Conservation (phyloP, 169 alveolate genomes). For the Theileria parva region DNA sequence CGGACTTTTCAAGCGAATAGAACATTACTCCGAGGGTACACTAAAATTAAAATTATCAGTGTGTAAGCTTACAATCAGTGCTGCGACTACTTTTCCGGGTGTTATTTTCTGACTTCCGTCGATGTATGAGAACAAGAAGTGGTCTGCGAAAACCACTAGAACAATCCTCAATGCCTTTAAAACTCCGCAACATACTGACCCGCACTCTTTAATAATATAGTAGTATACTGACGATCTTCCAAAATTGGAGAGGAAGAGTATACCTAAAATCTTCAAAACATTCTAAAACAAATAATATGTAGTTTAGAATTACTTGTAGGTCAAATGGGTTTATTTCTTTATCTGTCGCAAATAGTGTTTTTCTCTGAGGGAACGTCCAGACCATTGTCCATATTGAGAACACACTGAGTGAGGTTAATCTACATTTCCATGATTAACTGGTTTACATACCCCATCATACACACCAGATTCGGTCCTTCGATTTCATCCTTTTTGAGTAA, state of each 20-base stretch:
- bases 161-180: conserved; percentile 64
- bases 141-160: conserved; percentile 49
- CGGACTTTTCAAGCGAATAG: conserved; percentile 55
- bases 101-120: conserved; percentile 56
- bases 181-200: conserved; percentile 64
- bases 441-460: conserved; percentile 57
- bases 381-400: conserved; percentile 55
- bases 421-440: not conserved
- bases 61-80: conserved; percentile 32
- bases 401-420: conserved; percentile 44
- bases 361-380: conserved; percentile 59
- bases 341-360: conserved; percentile 30
- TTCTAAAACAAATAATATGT: not conserved
- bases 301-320: conserved; percentile 21
- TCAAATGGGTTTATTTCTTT: conserved; percentile 53
- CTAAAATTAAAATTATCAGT: not conserved
- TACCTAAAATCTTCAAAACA: conserved; percentile 27
- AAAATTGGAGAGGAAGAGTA: conserved; percentile 59
- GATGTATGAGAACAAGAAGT: conserved; percentile 36
- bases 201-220: conserved; percentile 58
- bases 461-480: conserved; percentile 68
- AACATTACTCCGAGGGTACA: conserved; percentile 57
- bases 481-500: conserved; percentile 41
- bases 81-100: conserved; percentile 35
- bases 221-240: conserved; percentile 63